phyloP scores from a whole-genome alignment of 2,329 filamentous ascomycete species.

The Cladosporium sp. region DNA sequence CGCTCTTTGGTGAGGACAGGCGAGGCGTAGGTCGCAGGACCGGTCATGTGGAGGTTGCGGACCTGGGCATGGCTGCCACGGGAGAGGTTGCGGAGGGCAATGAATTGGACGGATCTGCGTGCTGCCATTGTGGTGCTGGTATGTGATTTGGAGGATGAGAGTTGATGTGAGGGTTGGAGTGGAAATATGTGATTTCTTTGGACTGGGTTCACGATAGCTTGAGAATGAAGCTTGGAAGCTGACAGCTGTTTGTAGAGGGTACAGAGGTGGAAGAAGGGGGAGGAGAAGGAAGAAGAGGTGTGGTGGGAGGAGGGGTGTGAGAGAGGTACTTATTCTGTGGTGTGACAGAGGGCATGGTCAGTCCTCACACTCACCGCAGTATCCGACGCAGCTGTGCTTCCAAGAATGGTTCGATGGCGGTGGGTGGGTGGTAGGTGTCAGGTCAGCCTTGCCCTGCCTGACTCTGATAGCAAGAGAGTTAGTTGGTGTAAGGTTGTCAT shows the following conservation, averaged over 20 bases:
- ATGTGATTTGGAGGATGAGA: not conserved
- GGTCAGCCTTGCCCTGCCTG: too few species aligned
- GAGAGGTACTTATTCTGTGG: not conserved
- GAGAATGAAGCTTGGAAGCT: not conserved
- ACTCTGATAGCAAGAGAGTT: not conserved
- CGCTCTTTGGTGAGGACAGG: constrained; percentile 24
- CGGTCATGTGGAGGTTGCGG: constrained; percentile 57
- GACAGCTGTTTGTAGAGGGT: not conserved
- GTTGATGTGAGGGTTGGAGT: not conserved
- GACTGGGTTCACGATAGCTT: not conserved
- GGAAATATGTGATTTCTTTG: not conserved
- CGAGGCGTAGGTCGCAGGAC: constrained; percentile 51
- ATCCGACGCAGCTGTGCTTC: not conserved
- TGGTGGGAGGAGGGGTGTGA: not conserved
- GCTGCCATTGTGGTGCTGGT: constrained; percentile 35
- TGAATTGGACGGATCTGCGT: constrained; percentile 38
- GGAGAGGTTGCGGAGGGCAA: constrained; percentile 39
- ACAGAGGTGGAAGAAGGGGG: not conserved
- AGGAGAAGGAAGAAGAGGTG: not conserved
- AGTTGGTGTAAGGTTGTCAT: too few species aligned
- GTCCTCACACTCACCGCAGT: not conserved
- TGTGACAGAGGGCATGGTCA: not conserved
- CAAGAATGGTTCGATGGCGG: not conserved
- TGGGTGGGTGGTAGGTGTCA: too few species aligned
- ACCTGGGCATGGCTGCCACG: constrained; percentile 31